Percentiles rank a stretch among this genome's conserved stretches.
Conservation (phyloP, 2,329 filamentous ascomycete species). For the Aphanocladium album region DNA sequence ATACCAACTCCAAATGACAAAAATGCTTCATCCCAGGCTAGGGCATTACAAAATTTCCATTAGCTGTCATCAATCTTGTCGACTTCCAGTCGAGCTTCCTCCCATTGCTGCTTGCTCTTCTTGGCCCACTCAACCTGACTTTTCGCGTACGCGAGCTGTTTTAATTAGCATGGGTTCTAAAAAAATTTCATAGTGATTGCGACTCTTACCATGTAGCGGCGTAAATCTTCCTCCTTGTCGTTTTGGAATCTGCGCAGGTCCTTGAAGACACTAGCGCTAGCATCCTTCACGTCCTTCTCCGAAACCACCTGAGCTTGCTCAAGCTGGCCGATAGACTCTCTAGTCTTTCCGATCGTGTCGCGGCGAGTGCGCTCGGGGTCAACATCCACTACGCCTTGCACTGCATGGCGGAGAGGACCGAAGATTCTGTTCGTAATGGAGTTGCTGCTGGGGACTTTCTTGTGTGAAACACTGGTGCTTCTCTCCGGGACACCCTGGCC, state of each 20-base stretch:
- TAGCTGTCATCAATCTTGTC: conserved; percentile 72
- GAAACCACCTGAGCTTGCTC: conserved; percentile 87
- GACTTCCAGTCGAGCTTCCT: conserved; percentile 81
- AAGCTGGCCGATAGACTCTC: conserved; percentile 77
- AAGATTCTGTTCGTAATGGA: conserved; percentile 94
- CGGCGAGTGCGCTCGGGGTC: conserved; percentile 89
- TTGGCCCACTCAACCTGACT: conserved; percentile 93
- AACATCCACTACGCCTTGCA: conserved; percentile 92
- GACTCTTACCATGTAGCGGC: conserved; percentile 83
- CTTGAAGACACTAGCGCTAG: conserved; percentile 79
- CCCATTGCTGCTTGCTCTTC: conserved; percentile 86
- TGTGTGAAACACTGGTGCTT: conserved; percentile 51
- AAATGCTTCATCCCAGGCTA: not conserved
- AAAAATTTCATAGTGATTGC: not conserved
- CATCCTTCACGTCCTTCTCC: conserved; percentile 88
- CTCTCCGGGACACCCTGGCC: conserved; percentile 64
- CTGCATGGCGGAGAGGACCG: conserved; percentile 88
- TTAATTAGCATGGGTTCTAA: conserved; percentile 19
- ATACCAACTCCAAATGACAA: conserved; percentile 10
- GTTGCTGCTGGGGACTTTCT: conserved; percentile 77
- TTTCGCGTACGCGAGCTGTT: conserved; percentile 81
- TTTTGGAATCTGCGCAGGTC: conserved; percentile 89
- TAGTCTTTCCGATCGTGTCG: conserved; percentile 93
- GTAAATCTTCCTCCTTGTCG: conserved; percentile 93
- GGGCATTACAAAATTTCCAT: conserved; percentile 10